A percentile compares a stretch with the other conserved stretches of the same genome.
These are phyloP conservation scores for Aspergillus sp. DNA, from an alignment of 2,329 filamentous ascomycete genomes.

Conservation along the genomic window DNA sequence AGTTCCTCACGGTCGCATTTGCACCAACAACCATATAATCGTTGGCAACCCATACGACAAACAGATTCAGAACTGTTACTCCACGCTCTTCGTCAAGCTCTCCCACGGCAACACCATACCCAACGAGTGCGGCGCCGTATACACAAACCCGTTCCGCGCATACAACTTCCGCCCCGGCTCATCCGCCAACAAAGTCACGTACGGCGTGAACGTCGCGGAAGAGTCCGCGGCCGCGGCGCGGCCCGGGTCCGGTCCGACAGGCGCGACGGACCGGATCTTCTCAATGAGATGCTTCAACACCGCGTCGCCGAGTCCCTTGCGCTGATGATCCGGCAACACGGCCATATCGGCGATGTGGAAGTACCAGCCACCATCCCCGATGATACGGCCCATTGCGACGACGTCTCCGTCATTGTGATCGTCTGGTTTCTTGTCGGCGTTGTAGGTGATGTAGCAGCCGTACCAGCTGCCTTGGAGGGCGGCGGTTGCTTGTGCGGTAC, in stretches of 20 bases:
- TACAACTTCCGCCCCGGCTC: slow-evolving; percentile 47
- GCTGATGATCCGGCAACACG: slow-evolving; percentile 50
- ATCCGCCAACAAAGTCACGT: slow-evolving; percentile 50
- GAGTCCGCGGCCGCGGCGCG: background rate
- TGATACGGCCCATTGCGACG: slow-evolving; percentile 52
- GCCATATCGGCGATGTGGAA: slow-evolving; percentile 53
- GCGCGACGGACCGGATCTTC: slow-evolving; percentile 42
- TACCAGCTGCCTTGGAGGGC: slow-evolving; percentile 43
- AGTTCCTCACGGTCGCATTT: no score
- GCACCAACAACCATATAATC: no score
- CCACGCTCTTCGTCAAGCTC: no score
- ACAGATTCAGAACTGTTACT: no score
- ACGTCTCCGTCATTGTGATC: background rate
- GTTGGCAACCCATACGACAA: no score
- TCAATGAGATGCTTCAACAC: slow-evolving; percentile 46
- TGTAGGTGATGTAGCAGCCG: slow-evolving; percentile 41
- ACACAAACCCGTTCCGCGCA: slow-evolving; percentile 48
- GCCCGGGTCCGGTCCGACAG: slow-evolving; percentile 15
- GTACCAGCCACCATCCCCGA: slow-evolving; percentile 54
- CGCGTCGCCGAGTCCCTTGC: slow-evolving; percentile 47
- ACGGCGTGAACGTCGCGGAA: slow-evolving; percentile 24
- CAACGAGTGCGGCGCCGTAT: slow-evolving; percentile 32
- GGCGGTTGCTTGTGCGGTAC: slow-evolving; percentile 35
- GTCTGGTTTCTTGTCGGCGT: background rate
- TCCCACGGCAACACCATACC: slow-evolving; percentile 36